A percentile compares a stretch with the other conserved stretches of the same genome.
Evolutionary conservation across 495 filamentous ascomycete species (phyloP).

Genomic region (Penicilliopsis zonata): DNA sequence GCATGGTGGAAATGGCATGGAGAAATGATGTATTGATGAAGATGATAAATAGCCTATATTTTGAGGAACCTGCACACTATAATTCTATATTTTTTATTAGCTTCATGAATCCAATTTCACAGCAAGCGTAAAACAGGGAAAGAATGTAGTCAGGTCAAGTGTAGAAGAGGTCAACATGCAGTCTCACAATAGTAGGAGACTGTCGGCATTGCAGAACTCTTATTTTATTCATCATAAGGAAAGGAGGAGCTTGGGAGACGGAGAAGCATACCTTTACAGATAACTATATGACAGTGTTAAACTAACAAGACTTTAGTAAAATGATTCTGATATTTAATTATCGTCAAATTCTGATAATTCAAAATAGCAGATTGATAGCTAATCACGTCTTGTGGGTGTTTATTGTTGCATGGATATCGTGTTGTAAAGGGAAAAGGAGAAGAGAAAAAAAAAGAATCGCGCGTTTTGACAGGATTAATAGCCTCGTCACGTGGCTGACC

Average conservation of each 20-base stretch:
- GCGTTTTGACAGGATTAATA: constrained; percentile 6
- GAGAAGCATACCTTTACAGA: background rate
- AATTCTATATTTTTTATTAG: background rate
- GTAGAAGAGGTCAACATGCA: constrained; percentile 41
- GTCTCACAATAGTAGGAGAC: constrained; percentile 33
- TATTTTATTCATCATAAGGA: constrained; percentile 33
- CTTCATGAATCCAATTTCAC: background rate
- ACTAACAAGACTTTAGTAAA: background rate
- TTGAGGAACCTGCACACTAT: too few species aligned
- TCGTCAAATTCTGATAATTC: too few species aligned
- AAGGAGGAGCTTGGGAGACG: constrained; percentile 1
- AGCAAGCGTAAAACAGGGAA: background rate
- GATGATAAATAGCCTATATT: too few species aligned
- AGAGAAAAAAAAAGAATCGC: constrained; percentile 1
- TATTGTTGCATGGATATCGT: too few species aligned
- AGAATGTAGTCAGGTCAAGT: constrained; percentile 40
- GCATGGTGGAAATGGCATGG: too few species aligned
- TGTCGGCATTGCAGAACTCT: constrained; percentile 50
- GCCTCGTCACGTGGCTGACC: constrained; percentile 17
- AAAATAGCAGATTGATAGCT: constrained; percentile 2
- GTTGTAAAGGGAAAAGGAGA: too few species aligned
- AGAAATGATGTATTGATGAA: too few species aligned
- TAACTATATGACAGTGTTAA: background rate
- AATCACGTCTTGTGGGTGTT: constrained; percentile 1
- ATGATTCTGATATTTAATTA: too few species aligned